phyloP scores from a whole-genome alignment of 2,329 filamentous ascomycete species.

The Penicillium verrucosum region DNA sequence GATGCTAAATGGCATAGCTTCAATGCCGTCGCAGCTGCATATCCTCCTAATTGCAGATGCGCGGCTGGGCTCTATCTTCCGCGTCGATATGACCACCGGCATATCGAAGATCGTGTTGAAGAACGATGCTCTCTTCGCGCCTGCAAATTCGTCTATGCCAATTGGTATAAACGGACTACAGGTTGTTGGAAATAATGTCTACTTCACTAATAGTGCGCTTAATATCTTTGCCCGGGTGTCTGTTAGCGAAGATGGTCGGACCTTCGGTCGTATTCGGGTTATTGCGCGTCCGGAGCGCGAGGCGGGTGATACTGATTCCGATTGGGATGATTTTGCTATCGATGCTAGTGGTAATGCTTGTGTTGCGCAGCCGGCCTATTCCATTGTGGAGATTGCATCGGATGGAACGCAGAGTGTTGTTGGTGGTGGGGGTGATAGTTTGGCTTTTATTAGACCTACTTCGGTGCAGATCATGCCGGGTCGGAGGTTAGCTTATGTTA shows the following conservation, averaged over 20 bases:
- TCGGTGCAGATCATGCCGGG: conserved; percentile 3
- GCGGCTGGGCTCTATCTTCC: conserved; percentile 14
- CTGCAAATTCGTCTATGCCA: conserved; percentile 1
- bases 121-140: not conserved
- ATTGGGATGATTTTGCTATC: too few species aligned
- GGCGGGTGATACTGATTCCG: not conserved
- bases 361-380: too few species aligned
- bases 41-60: conserved; percentile 19
- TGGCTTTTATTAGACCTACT: conserved; percentile 1
- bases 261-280: conserved; percentile 1
- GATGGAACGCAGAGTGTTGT: too few species aligned
- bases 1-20: conserved; percentile 17
- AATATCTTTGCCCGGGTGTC: conserved; percentile 8
- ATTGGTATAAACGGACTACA: conserved; percentile 21
- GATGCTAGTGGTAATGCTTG: too few species aligned
- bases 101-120: conserved; percentile 4
- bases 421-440: not conserved
- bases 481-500: conserved; percentile 3
- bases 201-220: conserved; percentile 14
- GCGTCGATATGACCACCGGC: conserved; percentile 15
- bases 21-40: conserved; percentile 10
- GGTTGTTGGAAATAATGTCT: conserved; percentile 5
- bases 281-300: conserved; percentile 4
- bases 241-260: conserved; percentile 1
- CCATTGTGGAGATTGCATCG: too few species aligned